Evolutionary conservation across 2,329 filamentous ascomycete genomes (phyloP).

Genomic region (Epichloe gansuensis): DNA sequence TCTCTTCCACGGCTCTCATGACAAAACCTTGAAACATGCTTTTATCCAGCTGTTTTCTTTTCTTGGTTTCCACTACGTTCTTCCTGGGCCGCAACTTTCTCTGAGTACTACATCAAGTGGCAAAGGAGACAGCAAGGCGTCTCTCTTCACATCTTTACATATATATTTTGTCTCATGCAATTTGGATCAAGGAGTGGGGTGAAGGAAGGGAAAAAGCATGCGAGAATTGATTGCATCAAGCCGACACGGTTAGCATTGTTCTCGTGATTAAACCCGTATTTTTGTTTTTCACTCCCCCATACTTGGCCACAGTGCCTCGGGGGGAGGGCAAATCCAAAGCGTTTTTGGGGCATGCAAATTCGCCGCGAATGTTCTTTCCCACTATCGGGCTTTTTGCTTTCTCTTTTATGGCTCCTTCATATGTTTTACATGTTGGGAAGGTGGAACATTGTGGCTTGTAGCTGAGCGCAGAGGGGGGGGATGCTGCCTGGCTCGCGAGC

Average conservation of each 20-base stretch:
- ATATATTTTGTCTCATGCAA: conserved; percentile 5
- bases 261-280: background rate
- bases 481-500: background rate
- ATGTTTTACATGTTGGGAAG: background rate
- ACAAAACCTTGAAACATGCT: conserved; percentile 3
- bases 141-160: background rate
- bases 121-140: background rate
- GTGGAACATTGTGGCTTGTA: background rate
- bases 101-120: background rate
- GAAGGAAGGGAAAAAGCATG: conserved; percentile 1
- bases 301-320: background rate
- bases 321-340: background rate
- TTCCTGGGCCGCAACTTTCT: background rate
- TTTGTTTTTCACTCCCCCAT: background rate
- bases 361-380: background rate
- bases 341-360: background rate
- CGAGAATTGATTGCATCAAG: conserved; percentile 2
- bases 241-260: conserved; percentile 2
- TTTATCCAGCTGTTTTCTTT: background rate
- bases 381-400: background rate
- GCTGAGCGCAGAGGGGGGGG: background rate
- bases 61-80: background rate
- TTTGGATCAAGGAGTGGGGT: conserved; percentile 5
- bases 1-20: conserved; percentile 3
- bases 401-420: background rate